These are phyloP conservation scores for Physcomitrium patens DNA, from an alignment of 225 moss, liverwort and hornwort genomes.

Conservation along the genomic window DNA sequence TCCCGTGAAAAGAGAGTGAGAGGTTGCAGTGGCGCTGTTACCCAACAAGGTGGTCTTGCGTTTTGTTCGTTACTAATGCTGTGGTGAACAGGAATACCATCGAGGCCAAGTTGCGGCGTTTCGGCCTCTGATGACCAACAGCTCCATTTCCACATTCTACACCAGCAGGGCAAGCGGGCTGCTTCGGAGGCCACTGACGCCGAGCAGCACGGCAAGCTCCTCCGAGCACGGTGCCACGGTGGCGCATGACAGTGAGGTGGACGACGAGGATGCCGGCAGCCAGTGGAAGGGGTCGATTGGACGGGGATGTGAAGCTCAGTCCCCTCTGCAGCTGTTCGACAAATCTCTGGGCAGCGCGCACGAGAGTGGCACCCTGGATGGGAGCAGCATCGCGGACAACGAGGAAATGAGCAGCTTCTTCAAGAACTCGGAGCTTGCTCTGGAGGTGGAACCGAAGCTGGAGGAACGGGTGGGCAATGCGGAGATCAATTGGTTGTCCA, in stretches of 20 bases:
- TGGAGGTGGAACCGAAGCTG: slow-evolving; percentile 26
- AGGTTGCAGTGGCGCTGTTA: too few relatives aligned
- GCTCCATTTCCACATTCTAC: slow-evolving; percentile 59
- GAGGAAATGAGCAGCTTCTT: slow-evolving; percentile 50
- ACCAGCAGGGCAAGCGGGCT: slow-evolving; percentile 54
- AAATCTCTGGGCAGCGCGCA: slow-evolving; percentile 35
- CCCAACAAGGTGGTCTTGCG: too few relatives aligned
- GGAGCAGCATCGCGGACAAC: slow-evolving; percentile 39
- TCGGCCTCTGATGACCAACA: slow-evolving; percentile 56
- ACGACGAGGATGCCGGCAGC: slow-evolving; percentile 49
- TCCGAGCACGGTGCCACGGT: slow-evolving; percentile 60
- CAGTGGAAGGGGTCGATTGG: slow-evolving; percentile 37
- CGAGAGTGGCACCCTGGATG: slow-evolving; percentile 24
- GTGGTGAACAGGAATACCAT: slow-evolving; percentile 46
- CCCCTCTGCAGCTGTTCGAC: slow-evolving; percentile 50
- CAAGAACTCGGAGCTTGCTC: slow-evolving; percentile 26
- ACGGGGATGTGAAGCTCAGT: slow-evolving; percentile 35
- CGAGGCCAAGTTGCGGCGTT: slow-evolving; percentile 53
- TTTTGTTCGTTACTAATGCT: background rate
- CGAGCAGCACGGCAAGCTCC: slow-evolving; percentile 62
- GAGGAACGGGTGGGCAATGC: background rate
- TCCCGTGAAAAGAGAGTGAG: too few relatives aligned
- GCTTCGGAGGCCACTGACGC: slow-evolving; percentile 52
- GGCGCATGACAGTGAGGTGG: slow-evolving; percentile 51
- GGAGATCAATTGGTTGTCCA: slow-evolving; percentile 36